A percentile compares a stretch with the other conserved stretches of the same genome.
Conservation (phyloP, 2,329 filamentous ascomycete genomes). For the Tolypocladium tropicale region DNA sequence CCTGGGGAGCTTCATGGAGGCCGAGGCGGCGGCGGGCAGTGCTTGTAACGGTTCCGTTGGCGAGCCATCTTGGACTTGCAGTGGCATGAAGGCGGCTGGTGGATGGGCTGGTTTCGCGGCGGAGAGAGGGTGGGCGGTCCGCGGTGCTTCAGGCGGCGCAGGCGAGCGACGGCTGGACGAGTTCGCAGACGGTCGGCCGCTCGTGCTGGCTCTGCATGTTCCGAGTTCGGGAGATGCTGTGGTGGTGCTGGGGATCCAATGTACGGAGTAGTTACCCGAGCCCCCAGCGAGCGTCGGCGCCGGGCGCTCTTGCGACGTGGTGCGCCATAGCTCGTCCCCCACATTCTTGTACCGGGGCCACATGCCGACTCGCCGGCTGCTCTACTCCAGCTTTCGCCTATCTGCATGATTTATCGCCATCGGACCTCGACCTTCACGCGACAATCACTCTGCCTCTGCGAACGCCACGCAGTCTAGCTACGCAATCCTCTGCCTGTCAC, state of each 20-base stretch:
- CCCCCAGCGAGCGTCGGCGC: not conserved
- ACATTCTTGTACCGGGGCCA: constrained; percentile 8
- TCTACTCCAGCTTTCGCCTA: not conserved
- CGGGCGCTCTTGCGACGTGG: not conserved
- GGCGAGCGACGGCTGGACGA: not conserved
- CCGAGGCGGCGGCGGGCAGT: constrained; percentile 55
- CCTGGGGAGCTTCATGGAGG: constrained; percentile 49
- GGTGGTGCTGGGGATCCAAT: not conserved
- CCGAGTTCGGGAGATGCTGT: not conserved
- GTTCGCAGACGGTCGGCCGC: not conserved
- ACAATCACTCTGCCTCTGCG: not conserved
- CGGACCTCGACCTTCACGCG: not conserved
- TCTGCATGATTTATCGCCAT: not conserved
- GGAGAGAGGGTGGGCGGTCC: not conserved
- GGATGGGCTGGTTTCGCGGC: constrained; percentile 2
- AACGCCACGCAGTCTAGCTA: not conserved
- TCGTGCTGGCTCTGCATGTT: constrained; percentile 2
- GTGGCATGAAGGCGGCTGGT: constrained; percentile 51
- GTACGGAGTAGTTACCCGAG: no score
- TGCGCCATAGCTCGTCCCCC: constrained; percentile 1
- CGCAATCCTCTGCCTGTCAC: not conserved
- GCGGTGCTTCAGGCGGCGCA: constrained; percentile 9
- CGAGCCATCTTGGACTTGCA: constrained; percentile 51
- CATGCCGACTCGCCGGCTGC: not conserved
- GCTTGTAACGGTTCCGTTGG: constrained; percentile 59